Evolutionary conservation across 2,329 filamentous ascomycete species (phyloP).

Genomic region (Colletotrichum paranaense): DNA sequence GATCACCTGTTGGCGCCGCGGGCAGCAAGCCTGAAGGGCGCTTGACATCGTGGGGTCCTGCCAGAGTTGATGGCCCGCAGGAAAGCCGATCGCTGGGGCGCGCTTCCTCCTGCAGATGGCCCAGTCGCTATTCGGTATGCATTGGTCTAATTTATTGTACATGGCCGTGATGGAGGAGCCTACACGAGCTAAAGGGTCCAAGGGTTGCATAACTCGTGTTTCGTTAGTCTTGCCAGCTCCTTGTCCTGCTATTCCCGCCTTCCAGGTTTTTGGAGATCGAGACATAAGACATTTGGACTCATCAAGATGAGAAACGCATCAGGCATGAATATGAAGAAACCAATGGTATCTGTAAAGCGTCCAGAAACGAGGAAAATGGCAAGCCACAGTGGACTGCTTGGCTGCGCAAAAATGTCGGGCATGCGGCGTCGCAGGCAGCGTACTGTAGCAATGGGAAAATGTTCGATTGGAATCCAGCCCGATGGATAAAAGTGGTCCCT

Average conservation of each 20-base stretch:
- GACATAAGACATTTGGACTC: not conserved
- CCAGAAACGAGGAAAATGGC: not conserved
- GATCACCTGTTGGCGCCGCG: not conserved
- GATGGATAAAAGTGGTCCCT: not conserved
- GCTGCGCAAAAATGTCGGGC: not conserved
- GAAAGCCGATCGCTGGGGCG: conserved; percentile 21
- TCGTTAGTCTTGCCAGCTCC: not conserved
- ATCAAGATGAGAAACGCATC: not conserved
- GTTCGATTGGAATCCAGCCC: not conserved
- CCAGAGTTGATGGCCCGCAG: conserved; percentile 19
- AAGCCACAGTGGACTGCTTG: not conserved
- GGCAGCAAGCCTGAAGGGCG: not conserved
- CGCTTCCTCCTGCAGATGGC: conserved; percentile 19
- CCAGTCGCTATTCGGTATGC: not conserved
- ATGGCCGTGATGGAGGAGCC: too few species aligned
- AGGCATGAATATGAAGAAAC: not conserved
- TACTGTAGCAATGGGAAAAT: not conserved
- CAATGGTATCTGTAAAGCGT: not conserved
- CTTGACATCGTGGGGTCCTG: not conserved
- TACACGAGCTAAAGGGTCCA: not conserved
- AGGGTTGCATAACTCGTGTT: not conserved
- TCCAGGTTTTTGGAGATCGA: not conserved
- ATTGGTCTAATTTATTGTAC: too few species aligned
- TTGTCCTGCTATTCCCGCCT: not conserved
- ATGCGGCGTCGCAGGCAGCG: not conserved